Evolutionary conservation across 2,329 filamentous ascomycete species (phyloP), one percentile per base, ranked within the genome.

Genomic region (Harringtonia lauricola): DNA sequence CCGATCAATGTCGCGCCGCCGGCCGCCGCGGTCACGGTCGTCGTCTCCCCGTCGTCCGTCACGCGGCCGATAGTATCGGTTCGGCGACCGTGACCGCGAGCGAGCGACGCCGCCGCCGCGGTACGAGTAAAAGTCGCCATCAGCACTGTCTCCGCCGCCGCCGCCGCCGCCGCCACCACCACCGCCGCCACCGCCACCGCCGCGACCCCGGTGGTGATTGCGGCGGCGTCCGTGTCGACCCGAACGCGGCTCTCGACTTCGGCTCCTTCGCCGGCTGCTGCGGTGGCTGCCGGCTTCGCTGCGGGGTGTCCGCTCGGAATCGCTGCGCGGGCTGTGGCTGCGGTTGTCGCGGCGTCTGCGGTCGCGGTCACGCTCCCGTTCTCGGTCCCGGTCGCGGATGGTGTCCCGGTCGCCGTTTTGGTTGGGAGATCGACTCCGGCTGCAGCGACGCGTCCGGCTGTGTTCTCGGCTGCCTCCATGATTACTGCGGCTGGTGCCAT

Each of bases 251-350:
- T 87, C 83, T 59, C 82, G 80, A 63, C 83, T 88, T 65, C 78
- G 77, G 65, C 83, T 87, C 70, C 84, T 76, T 59, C 81, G 83
- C 70, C 81, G 64, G 83, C 81, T 83, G 74, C 84, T 86, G 72
- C 81, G 85, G 64, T 84, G 79, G 68, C 83, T 88, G 60, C 82
- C 83, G 56, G 82, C 72, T 53, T 89, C 84, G 68, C 84, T 88
- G 55, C 72, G 74, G 39, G 81, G 81, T 44, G 81, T 85, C 7
- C 42, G 33, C 21, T 43, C 49, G n/a, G 38, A 35, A 4, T 41
- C 37, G 35, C 28, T 36, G 17, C 45, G 43, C 3, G 63, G 61
- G 62, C 76, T 81, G 46, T 71, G 69, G 53, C 81, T 77, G 56
- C 78, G 70, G 44, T 69, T 68, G 52, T 70, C 60, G 51, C 66